Evolutionary conservation across 805 yeast species (phyloP).

Genomic region (Brettanomyces naardenensis): DNA sequence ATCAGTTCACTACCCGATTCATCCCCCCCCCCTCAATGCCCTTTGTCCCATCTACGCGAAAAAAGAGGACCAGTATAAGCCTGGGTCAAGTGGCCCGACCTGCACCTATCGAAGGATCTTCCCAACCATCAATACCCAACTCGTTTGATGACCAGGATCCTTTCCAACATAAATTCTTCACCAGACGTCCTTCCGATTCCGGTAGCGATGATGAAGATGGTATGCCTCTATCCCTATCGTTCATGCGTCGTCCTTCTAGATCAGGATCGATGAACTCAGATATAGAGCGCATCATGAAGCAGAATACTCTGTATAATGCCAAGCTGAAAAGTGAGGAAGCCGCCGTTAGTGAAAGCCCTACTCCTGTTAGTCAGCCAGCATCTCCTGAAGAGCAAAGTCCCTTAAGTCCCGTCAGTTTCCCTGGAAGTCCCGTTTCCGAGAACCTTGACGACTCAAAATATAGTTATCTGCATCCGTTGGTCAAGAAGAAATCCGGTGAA

Average conservation of each 20-base stretch:
- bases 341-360: not conserved
- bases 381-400: not conserved
- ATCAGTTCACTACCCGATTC: not conserved
- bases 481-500: slow-evolving; percentile 87
- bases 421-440: not conserved
- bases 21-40: slow-evolving; percentile 9
- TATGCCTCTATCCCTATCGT: slow-evolving; percentile 25
- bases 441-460: not conserved
- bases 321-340: slow-evolving; percentile 4
- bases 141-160: too few relatives aligned
- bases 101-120: too few relatives aligned
- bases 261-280: slow-evolving; percentile 17
- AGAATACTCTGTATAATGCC: slow-evolving; percentile 24
- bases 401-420: not conserved
- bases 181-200: too few relatives aligned
- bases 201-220: too few relatives aligned
- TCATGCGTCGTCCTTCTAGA: slow-evolving; percentile 25
- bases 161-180: too few relatives aligned
- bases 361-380: not conserved
- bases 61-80: slow-evolving; percentile 1
- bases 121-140: too few relatives aligned
- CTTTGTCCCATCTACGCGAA: slow-evolving; percentile 14
- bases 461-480: slow-evolving; percentile 30
- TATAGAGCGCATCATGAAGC: slow-evolving; percentile 21
- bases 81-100: too few relatives aligned